Base-by-base conservation (phyloP, 2,329 filamentous ascomycete genomes). In the Aureobasidium sp. region DNA sequence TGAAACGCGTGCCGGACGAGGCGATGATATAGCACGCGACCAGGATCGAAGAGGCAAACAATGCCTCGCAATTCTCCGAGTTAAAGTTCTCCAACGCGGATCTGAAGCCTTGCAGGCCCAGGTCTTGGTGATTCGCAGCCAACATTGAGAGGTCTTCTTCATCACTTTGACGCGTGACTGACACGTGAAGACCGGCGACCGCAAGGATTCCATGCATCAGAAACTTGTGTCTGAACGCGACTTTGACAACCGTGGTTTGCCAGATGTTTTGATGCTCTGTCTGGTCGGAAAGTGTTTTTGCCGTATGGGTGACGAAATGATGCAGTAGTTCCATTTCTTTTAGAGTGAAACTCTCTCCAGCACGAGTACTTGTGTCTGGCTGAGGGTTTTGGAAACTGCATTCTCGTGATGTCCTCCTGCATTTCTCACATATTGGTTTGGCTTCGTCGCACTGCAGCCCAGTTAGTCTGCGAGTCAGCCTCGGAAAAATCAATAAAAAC, bases 131-230 rank as follows among this genome's bases (percentile, higher is more conserved):
- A n/a, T 61, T 61, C 14, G 58, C 58, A 27, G 58, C 58, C 48
- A 61, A 40, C 27, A 61, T 39, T 9, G 58, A 61, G 14, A 44
- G 31, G 52, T 63, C 44, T 59, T 31, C 19, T 60, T 61, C 14
- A 31, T 67, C 66, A 14, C 52, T 54, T 11, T 65, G 63, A 24
- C 56, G 60, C 27, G 63, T 52, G 11, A 42, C 57, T 5, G 68
- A 67, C 24, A 69, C 52, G 48, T 71, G 68, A 56, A 68, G 64
- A 8, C 67, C 68, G 22, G 69, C 63, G 5, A 70, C 59, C 15
- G 68, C 67, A 12, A 71, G 64, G 29, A 71, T 66, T 37, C 67
- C 68, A 24, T 69, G 68, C 64, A 69, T 69, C 1, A 71, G 61
- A 17, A 71, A 60, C 8, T 61, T 59, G 33, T 66, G 53, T 2